These are phyloP conservation scores for Aspergillus puulaauensis DNA, from an alignment of 2,329 filamentous ascomycete species.

Conservation along the genomic window DNA sequence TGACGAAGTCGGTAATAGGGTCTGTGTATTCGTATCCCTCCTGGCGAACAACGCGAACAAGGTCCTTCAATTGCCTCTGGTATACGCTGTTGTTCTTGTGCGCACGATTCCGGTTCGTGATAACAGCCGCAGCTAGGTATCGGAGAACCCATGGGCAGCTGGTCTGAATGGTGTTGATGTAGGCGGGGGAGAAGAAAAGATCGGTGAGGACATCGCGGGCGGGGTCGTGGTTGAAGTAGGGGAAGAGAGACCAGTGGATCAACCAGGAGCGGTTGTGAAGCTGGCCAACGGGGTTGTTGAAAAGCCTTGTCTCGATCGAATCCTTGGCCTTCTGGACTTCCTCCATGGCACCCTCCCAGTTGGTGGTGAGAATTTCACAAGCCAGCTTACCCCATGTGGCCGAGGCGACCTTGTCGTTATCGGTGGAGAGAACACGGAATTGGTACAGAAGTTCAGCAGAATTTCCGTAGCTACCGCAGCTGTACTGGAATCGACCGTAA, in stretches of 20 bases:
- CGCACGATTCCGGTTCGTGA: constrained; percentile 81
- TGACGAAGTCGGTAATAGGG: constrained; percentile 93
- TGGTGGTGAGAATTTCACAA: constrained; percentile 89
- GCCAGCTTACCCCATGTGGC: constrained; percentile 98
- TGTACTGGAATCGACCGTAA: constrained; percentile 96
- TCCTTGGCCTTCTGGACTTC: constrained; percentile 89
- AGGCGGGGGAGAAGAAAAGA: constrained; percentile 93
- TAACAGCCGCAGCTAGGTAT: constrained; percentile 90
- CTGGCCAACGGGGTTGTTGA: constrained; percentile 94
- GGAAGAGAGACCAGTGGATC: constrained; percentile 97
- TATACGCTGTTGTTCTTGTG: constrained; percentile 78
- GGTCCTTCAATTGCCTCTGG: constrained; percentile 98
- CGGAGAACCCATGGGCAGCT: constrained; percentile 94
- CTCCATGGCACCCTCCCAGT: constrained; percentile 92
- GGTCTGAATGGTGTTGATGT: constrained; percentile 99
- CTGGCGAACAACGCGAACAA: constrained; percentile 92
- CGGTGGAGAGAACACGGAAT: constrained; percentile 95
- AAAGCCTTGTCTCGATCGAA: constrained; percentile 88
- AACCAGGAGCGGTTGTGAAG: constrained; percentile 96
- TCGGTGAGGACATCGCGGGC: constrained; percentile 90
- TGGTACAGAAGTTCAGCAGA: constrained; percentile 94
- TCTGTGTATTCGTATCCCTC: constrained; percentile 97
- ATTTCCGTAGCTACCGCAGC: constrained; percentile 87
- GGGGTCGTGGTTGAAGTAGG: constrained; percentile 95
- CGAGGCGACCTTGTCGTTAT: constrained; percentile 94